These are phyloP conservation scores for Scleroderma citrinum DNA, from an alignment of 768 basidiomycete genomes.

Conservation along the genomic window DNA sequence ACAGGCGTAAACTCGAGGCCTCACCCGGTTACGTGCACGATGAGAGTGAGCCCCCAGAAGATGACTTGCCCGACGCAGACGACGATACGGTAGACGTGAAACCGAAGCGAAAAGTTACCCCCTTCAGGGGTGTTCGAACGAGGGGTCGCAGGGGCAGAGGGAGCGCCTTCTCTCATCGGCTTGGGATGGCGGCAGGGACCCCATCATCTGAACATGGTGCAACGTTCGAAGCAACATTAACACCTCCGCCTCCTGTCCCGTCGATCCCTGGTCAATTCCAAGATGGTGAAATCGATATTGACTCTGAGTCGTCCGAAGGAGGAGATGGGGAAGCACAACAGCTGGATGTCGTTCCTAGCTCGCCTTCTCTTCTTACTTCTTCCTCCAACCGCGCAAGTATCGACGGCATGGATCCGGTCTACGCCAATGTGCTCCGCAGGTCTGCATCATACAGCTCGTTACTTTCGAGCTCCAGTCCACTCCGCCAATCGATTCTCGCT, in stretches of 20 bases:
- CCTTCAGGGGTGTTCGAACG: slow-evolving; percentile 47
- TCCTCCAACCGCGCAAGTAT: slow-evolving; percentile 63
- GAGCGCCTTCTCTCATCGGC: slow-evolving; percentile 54
- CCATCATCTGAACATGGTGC: slow-evolving; percentile 44
- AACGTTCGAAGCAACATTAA: slow-evolving; percentile 13
- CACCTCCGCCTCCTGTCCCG: slow-evolving; percentile 28
- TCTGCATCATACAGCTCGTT: slow-evolving; percentile 37
- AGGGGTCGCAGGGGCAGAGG: slow-evolving; percentile 50
- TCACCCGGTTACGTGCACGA: slow-evolving; percentile 32
- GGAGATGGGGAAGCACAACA: slow-evolving; percentile 24
- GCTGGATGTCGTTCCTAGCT: slow-evolving; percentile 25
- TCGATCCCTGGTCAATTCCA: slow-evolving; percentile 30
- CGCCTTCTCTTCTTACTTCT: slow-evolving; percentile 35
- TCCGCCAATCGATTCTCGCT: slow-evolving; percentile 52
- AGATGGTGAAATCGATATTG: slow-evolving; percentile 18
- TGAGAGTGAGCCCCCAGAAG: slow-evolving; percentile 34
- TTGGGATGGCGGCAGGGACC: slow-evolving; percentile 52
- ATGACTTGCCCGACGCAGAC: slow-evolving; percentile 43
- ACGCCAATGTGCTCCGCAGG: slow-evolving; percentile 72
- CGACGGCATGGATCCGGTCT: slow-evolving; percentile 84
- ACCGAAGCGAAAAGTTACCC: slow-evolving; percentile 41
- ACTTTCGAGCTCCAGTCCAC: slow-evolving; percentile 49
- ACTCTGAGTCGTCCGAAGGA: slow-evolving; percentile 20
- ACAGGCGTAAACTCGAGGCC: slow-evolving; percentile 47
- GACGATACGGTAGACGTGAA: slow-evolving; percentile 29